Percentiles rank a stretch among this genome's conserved stretches.
These are phyloP conservation scores for Pyronema omphalodes DNA, from an alignment of 495 filamentous ascomycete species.

Conservation along the genomic window DNA sequence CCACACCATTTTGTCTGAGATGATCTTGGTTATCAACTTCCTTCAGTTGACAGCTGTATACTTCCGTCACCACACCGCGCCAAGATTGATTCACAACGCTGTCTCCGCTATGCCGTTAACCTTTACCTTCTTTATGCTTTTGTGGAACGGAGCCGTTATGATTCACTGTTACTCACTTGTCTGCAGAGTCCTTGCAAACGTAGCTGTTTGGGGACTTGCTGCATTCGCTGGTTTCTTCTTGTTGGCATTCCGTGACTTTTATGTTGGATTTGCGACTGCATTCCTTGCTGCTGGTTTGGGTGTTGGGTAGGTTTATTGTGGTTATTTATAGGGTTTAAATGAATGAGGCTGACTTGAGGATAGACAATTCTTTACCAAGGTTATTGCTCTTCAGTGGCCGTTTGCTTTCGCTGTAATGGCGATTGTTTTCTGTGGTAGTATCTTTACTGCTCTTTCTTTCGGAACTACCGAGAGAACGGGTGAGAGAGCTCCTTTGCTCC, in stretches of 20 bases:
- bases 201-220: constrained; percentile 69
- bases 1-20: constrained; percentile 45
- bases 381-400: constrained; percentile 72
- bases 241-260: constrained; percentile 54
- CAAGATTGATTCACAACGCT: constrained; percentile 48
- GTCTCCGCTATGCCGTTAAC: constrained; percentile 60
- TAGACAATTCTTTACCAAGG: constrained; percentile 46
- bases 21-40: constrained; percentile 62
- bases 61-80: constrained; percentile 52
- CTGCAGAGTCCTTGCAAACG: constrained; percentile 59
- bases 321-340: no score
- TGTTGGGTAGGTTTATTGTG: constrained; percentile 30
- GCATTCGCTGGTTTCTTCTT: constrained; percentile 57
- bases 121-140: constrained; percentile 65
- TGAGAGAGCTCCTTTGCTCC: constrained; percentile 31
- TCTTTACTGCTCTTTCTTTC: constrained; percentile 43
- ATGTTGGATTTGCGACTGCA: constrained; percentile 59
- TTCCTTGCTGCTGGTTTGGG: constrained; percentile 56
- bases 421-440: constrained; percentile 45
- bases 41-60: constrained; percentile 58
- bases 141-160: constrained; percentile 73
- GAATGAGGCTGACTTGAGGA: no score
- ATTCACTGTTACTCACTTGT: constrained; percentile 40
- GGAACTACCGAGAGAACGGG: constrained; percentile 32
- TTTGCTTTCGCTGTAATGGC: constrained; percentile 72